Evolutionary conservation across 148 eudicot genomes (phyloP).

Genomic region (Arbutus unedo): DNA sequence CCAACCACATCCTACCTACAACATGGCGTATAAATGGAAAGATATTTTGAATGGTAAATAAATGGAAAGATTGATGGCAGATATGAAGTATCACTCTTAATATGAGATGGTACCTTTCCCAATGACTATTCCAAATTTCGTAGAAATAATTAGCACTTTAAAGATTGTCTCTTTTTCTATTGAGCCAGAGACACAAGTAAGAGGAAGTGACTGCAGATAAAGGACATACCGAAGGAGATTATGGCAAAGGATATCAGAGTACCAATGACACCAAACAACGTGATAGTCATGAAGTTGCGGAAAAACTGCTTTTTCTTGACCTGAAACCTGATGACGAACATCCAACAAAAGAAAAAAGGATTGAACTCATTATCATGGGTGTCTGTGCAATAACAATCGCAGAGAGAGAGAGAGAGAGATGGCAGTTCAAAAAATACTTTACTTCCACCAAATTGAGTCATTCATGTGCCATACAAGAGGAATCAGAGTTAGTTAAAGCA

Average conservation of each 20-base stretch:
- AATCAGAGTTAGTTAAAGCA: background rate
- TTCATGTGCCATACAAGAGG: background rate
- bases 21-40: background rate
- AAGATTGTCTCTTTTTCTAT: background rate
- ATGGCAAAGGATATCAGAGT: conserved; percentile 69
- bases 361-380: background rate
- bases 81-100: background rate
- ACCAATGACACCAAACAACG: conserved; percentile 70
- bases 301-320: conserved; percentile 84
- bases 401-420: background rate
- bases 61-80: background rate
- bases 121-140: no score
- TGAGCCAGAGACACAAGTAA: background rate
- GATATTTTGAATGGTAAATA: background rate
- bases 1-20: background rate
- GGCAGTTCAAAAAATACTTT: background rate
- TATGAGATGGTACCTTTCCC: background rate
- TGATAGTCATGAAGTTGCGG: conserved; percentile 73
- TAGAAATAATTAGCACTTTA: background rate
- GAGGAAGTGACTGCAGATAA: background rate
- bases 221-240: conserved; percentile 64
- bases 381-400: background rate
- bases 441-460: conserved; percentile 7
- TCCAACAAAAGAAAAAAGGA: conserved; percentile 9
- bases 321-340: conserved; percentile 57